Conservation (phyloP, 2,329 filamentous ascomycete species). For the Cytospora chrysosperma region DNA sequence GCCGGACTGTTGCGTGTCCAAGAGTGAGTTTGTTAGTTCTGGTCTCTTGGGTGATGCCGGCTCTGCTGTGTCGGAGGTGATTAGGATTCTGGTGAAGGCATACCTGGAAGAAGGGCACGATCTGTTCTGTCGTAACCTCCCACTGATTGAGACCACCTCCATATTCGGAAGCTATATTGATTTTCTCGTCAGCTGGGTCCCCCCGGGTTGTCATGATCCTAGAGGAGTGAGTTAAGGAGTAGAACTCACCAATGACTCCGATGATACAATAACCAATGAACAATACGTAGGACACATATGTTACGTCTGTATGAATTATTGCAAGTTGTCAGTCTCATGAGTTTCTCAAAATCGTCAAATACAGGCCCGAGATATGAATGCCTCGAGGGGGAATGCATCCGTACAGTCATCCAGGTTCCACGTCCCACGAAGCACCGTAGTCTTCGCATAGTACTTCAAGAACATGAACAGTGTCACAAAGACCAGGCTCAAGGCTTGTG, state of each 20-base stretch:
- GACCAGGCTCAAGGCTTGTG: conserved; percentile 31
- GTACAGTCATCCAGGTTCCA: conserved; percentile 32
- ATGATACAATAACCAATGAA: conserved; percentile 32
- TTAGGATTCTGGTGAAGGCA: not conserved
- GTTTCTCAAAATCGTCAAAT: no score
- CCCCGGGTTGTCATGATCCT: not conserved
- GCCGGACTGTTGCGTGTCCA: conserved; percentile 37
- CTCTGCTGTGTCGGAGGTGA: no score
- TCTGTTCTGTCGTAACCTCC: conserved; percentile 33
- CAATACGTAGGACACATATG: conserved; percentile 27
- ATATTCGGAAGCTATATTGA: conserved; percentile 28
- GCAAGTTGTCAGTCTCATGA: no score
- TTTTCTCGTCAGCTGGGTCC: not conserved
- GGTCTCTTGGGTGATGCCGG: no score
- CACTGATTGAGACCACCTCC: conserved; percentile 38
- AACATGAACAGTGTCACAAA: conserved; percentile 30
- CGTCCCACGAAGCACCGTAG: conserved; percentile 23
- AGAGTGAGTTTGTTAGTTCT: no score
- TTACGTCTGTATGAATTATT: not conserved
- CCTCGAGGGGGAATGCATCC: no score
- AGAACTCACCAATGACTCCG: conserved; percentile 28
- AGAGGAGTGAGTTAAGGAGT: no score
- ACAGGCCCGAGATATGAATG: no score
- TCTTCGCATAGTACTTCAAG: conserved; percentile 31
- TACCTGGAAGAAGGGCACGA: conserved; percentile 38